Evolutionary conservation across 2,329 filamentous ascomycete genomes (phyloP).

Genomic region (Tricladium varicosporioides): DNA sequence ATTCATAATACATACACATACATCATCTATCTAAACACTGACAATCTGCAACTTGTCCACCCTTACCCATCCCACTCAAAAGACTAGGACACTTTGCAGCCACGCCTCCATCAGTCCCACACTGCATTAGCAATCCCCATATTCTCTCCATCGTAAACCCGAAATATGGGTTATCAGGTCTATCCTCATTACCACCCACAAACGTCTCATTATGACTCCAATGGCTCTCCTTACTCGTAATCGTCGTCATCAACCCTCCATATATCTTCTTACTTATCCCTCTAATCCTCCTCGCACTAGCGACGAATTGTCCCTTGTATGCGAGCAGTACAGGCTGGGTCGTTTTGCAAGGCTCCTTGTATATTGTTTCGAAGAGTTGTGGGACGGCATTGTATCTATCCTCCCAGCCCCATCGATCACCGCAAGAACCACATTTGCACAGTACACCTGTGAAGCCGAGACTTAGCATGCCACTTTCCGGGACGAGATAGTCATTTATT

Average conservation of each 20-base stretch:
- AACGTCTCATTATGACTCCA: constrained; percentile 22
- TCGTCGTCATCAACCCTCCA: constrained; percentile 18
- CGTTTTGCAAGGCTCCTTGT: constrained; percentile 24
- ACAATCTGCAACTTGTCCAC: constrained; percentile 24
- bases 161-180: constrained; percentile 28
- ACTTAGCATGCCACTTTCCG: constrained; percentile 45
- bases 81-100: constrained; percentile 81
- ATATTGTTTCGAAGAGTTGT: constrained; percentile 33
- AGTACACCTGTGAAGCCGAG: constrained; percentile 38
- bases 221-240: constrained; percentile 21
- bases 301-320: constrained; percentile 49
- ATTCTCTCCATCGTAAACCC: constrained; percentile 30
- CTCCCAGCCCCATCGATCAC: constrained; percentile 40
- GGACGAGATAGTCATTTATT: constrained; percentile 40
- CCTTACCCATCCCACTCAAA: constrained; percentile 68
- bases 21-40: constrained; percentile 27
- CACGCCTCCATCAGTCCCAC: constrained; percentile 59
- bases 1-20: no score
- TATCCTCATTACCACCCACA: constrained; percentile 12
- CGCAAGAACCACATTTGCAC: constrained; percentile 40
- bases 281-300: constrained; percentile 43
- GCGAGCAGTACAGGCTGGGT: constrained; percentile 37
- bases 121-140: constrained; percentile 31
- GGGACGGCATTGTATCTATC: constrained; percentile 38
- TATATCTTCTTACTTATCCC: constrained; percentile 28